phyloP scores from a whole-genome alignment of 164 flowering plant species.

The Liquidambar formosana region DNA sequence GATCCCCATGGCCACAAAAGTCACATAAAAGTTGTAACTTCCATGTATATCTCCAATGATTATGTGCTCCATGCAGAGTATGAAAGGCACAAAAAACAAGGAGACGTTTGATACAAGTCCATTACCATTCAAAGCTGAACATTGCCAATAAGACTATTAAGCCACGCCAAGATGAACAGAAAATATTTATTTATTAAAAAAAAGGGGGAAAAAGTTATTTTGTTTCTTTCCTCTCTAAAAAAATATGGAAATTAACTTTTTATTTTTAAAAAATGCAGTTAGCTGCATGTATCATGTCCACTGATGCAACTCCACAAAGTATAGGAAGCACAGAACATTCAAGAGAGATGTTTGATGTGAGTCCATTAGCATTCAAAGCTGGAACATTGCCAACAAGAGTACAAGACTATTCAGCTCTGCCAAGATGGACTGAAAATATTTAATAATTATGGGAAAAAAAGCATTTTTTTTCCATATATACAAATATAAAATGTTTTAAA shows the following conservation, averaged over 20 bases:
- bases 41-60: slow-evolving; percentile 27
- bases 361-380: slow-evolving; percentile 51
- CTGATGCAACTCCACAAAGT: slow-evolving; percentile 17
- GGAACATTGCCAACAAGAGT: slow-evolving; percentile 25
- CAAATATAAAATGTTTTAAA: no score
- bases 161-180: slow-evolving; percentile 42
- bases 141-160: slow-evolving; percentile 21
- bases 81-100: slow-evolving; percentile 19
- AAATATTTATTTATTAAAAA: no score
- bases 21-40: not conserved
- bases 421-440: slow-evolving; percentile 4
- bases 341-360: slow-evolving; percentile 18
- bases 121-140: slow-evolving; percentile 53
- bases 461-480: no score
- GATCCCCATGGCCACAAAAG: not conserved
- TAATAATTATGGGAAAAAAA: no score
- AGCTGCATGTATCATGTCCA: slow-evolving; percentile 5
- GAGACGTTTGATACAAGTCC: slow-evolving; percentile 33
- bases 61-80: slow-evolving; percentile 18
- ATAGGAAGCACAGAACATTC: slow-evolving; percentile 17
- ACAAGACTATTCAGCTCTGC: slow-evolving; percentile 11
- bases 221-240: not conserved
- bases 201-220: no score
- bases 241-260: not conserved
- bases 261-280: not conserved